Evolutionary conservation across 208 protist species (phyloP).

Genomic region (Angomonas ambiguus): DNA sequence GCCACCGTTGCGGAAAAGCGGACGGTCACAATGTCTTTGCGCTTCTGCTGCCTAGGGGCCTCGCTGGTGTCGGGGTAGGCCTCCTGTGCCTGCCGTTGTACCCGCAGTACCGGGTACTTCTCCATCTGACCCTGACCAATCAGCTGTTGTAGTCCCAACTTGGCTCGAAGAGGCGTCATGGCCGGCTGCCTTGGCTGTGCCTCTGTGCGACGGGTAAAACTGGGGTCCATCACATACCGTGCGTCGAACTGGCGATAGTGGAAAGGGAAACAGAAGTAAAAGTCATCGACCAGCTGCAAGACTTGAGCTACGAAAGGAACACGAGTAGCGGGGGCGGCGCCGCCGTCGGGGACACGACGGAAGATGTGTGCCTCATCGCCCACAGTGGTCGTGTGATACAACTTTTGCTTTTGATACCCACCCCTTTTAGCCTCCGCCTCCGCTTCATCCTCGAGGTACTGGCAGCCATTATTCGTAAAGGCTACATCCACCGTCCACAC

Average conservation of each 20-base stretch:
- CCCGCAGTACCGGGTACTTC: slow-evolving; percentile 42
- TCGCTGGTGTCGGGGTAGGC: neutral
- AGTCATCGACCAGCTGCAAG: slow-evolving; percentile 61
- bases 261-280: slow-evolving; percentile 79
- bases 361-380: slow-evolving; percentile 24
- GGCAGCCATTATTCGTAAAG: slow-evolving; percentile 67
- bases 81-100: slow-evolving; percentile 28
- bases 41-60: neutral
- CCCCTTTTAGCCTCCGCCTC: slow-evolving; percentile 24
- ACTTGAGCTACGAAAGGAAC: slow-evolving; percentile 49
- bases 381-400: neutral
- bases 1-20: slow-evolving; percentile 81
- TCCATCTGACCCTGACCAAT: slow-evolving; percentile 61
- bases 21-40: slow-evolving; percentile 43
- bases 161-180: slow-evolving; percentile 36
- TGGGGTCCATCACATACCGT: neutral
- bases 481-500: slow-evolving; percentile 89
- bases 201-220: neutral
- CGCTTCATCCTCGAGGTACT: slow-evolving; percentile 36
- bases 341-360: slow-evolving; percentile 61
- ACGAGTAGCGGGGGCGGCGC: slow-evolving; percentile 46
- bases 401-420: neutral
- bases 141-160: slow-evolving; percentile 68
- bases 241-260: slow-evolving; percentile 46
- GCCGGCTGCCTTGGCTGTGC: neutral